Base-by-base conservation (phyloP, 768 basidiomycete species). In the Pisolithus sp. region DNA sequence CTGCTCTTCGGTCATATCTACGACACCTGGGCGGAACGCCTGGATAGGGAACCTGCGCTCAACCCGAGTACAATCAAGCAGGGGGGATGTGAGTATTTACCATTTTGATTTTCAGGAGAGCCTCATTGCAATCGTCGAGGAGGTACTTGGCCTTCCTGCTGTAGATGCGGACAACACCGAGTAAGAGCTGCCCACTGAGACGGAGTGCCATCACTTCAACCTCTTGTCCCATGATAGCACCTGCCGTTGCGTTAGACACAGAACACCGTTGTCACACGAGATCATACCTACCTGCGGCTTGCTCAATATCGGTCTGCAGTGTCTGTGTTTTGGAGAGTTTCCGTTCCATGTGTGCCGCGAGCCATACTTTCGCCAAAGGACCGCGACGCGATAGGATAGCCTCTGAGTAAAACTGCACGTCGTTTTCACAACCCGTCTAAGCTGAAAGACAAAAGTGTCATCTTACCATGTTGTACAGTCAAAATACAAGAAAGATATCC, bases 131-230 rank as follows among this genome's bases (percentile, higher is more conserved):
- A 65, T 99, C 96, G 62, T 99, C 96, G 56, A 97, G 72, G 3
- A 99, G 79, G 68, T 99, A 99, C 64, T 97, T 96, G 17, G 94
- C 93, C 68, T 99, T 99, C 41, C 95, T 79, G 62, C 92, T 93
- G 70, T 99, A 99, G 63, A 99, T 98, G 51, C 96, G 81, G 49
- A 95, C 93, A 43, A 99, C 95, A 59, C 96, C 96, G 40, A 99
- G 81, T 50, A 99, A 80, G 44, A 99, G 77, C 60, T 98, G 96
- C 5, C 96, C 96, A 41, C 92, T 96, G n/a, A 98, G 75, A 46
- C 96, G 86, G 24, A 98, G 83, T 3, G 95, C 93, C 85, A 97
- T 94, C 43, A 89, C 70, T 65, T 91, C 93, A 45, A 89, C 78
- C 66, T 96, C 93, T 69, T 94, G 89, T 18, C 85, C 89, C 78